Evolutionary conservation across 2,329 filamentous ascomycete species (phyloP).

Genomic region (Alternaria burnsii): DNA sequence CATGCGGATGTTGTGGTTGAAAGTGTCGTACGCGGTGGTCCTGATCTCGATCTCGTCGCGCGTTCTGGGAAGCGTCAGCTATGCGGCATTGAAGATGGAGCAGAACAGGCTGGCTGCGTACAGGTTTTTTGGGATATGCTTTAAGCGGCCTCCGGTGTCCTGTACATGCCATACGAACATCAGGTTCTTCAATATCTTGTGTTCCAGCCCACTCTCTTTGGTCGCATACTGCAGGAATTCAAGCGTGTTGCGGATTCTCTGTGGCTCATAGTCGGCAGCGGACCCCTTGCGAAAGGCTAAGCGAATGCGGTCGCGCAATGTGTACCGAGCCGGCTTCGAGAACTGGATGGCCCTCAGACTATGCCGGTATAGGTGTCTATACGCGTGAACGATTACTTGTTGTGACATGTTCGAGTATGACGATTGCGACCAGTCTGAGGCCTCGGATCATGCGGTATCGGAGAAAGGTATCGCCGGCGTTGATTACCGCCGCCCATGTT

Average conservation of each 20-base stretch:
- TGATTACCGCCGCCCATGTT: constrained; percentile 4
- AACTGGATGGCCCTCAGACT: constrained; percentile 76
- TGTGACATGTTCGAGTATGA: constrained; percentile 37
- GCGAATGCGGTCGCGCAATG: constrained; percentile 62
- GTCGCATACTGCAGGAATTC: constrained; percentile 75
- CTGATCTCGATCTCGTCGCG: constrained; percentile 42
- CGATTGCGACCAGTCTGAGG: constrained; percentile 6
- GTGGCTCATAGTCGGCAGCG: constrained; percentile 44
- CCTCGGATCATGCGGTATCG: constrained; percentile 20
- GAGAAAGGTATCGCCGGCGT: constrained; percentile 24
- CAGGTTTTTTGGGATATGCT: constrained; percentile 34
- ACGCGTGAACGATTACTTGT: constrained; percentile 67
- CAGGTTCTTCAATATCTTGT: constrained; percentile 75
- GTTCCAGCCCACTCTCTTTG: constrained; percentile 71
- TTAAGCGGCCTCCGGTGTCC: constrained; percentile 42
- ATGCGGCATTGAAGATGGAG: background rate
- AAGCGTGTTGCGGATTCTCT: constrained; percentile 69
- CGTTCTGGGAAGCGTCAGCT: constrained; percentile 24
- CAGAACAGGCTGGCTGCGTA: constrained; percentile 19
- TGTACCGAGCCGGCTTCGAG: constrained; percentile 72
- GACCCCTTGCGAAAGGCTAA: constrained; percentile 50
- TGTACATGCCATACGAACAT: constrained; percentile 60
- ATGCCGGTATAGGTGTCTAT: constrained; percentile 73
- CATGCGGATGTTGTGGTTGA: constrained; percentile 75
- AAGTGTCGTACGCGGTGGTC: constrained; percentile 63